These are phyloP conservation scores for Violaceomyces palustris DNA, from an alignment of 1,284 basidiomycete genomes.

Conservation along the genomic window DNA sequence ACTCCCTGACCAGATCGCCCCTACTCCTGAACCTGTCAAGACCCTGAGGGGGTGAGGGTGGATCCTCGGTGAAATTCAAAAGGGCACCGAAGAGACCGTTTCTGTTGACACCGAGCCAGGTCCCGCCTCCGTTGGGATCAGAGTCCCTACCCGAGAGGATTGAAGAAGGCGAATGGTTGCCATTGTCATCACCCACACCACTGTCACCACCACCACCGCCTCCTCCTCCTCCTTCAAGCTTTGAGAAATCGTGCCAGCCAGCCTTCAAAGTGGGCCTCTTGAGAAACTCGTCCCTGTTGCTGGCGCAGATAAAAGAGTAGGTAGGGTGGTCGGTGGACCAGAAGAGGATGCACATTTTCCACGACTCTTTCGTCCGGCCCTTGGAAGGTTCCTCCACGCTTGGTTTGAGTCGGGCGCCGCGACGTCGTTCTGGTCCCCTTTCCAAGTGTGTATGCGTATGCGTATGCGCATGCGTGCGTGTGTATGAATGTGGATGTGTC, in stretches of 20 bases:
- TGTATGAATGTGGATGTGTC: too few species aligned
- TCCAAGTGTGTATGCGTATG: too few species aligned
- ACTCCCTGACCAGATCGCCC: conserved; percentile 26
- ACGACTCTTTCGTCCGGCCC: too few species aligned
- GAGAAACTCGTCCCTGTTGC: conserved; percentile 43
- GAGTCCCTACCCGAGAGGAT: conserved; percentile 14
- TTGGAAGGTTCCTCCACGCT: too few species aligned
- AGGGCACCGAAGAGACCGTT: conserved; percentile 29
- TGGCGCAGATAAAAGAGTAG: conserved; percentile 8
- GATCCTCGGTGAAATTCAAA: conserved; percentile 40
- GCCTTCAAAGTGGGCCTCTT: conserved; percentile 23
- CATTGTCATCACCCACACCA: too few species aligned
- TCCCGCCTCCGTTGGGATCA: conserved; percentile 33
- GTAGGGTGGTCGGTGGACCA: conserved; percentile 11
- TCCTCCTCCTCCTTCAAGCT: too few species aligned
- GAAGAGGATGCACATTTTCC: conserved; percentile 31
- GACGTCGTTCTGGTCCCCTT: too few species aligned
- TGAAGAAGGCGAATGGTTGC: too few species aligned
- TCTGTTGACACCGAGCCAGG: conserved; percentile 37
- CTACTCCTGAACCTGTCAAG: conserved; percentile 17
- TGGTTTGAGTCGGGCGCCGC: too few species aligned
- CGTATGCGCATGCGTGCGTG: too few species aligned
- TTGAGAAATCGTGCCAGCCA: conserved; percentile 31
- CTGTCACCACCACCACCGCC: too few species aligned
- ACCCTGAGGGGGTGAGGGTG: conserved; percentile 6